Conservation (phyloP, 768 basidiomycete species). For the Cystofilobasidium capitatum region DNA sequence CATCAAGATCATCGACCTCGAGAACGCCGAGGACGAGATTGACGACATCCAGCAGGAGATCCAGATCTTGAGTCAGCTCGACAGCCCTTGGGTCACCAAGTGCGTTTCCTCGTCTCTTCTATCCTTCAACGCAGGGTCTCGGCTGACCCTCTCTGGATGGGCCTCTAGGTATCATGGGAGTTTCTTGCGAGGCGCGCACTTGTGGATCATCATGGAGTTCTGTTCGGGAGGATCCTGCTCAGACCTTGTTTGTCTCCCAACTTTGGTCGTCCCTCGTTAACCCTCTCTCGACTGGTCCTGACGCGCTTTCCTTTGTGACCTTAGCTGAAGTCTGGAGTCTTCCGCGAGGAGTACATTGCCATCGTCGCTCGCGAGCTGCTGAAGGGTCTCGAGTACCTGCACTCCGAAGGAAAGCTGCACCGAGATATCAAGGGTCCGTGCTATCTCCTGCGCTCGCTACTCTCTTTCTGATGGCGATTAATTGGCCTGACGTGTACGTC, state of each 20-base stretch:
- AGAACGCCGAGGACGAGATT: conserved; percentile 98
- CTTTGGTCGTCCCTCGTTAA: conserved; percentile 4
- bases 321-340: conserved; percentile 96
- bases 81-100: conserved; percentile 94
- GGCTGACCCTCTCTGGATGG: too few species aligned
- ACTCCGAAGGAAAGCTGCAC: conserved; percentile 91
- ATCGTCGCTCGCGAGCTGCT: conserved; percentile 89
- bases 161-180: conserved; percentile 77
- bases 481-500: not conserved
- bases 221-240: conserved; percentile 97
- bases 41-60: conserved; percentile 98
- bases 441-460: not conserved
- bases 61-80: conserved; percentile 89
- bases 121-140: not conserved
- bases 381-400: conserved; percentile 86
- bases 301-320: not conserved
- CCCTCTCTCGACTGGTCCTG: not conserved
- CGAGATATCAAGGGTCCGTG: conserved; percentile 91
- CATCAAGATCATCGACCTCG: conserved; percentile 95
- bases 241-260: conserved; percentile 58
- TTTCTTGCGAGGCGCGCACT: conserved; percentile 83
- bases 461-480: not conserved
- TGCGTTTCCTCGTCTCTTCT: conserved; percentile 41
- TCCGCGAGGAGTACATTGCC: conserved; percentile 96
- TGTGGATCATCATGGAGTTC: conserved; percentile 98